Conservation (phyloP, 2,329 filamentous ascomycete genomes). For the Pestalotiopsis sp. region DNA sequence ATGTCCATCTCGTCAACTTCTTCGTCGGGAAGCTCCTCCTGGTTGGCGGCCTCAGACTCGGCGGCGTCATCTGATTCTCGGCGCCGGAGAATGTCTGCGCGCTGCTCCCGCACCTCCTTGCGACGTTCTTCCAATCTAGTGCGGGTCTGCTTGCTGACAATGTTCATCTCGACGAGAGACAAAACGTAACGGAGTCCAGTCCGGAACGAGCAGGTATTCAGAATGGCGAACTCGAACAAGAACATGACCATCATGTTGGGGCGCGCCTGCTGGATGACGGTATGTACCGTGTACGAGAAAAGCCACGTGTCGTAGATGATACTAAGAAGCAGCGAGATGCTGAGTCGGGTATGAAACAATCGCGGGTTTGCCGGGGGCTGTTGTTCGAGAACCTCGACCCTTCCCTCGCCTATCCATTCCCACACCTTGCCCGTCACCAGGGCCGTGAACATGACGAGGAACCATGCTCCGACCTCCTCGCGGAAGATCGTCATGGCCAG, state of each 20-base stretch:
- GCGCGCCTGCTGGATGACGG: conserved; percentile 83
- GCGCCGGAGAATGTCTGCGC: conserved; percentile 52
- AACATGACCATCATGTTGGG: conserved; percentile 99
- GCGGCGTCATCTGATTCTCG: conserved; percentile 48
- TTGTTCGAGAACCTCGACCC: conserved; percentile 93
- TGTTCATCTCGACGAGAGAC: conserved; percentile 74
- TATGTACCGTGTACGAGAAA: conserved; percentile 78
- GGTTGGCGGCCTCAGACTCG: conserved; percentile 48
- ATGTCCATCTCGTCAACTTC: conserved; percentile 92
- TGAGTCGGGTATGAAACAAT: conserved; percentile 83
- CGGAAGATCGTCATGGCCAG: conserved; percentile 98
- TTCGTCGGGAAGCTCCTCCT: conserved; percentile 60
- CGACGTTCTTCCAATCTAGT: conserved; percentile 70
- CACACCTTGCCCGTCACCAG: conserved; percentile 90
- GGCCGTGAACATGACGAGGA: conserved; percentile 93
- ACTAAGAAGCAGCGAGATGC: conserved; percentile 77
- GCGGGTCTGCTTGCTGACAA: conserved; percentile 74
- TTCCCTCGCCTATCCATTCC: conserved; percentile 96
- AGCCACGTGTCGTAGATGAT: conserved; percentile 79
- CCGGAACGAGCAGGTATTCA: conserved; percentile 78
- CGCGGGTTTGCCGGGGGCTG: conserved; percentile 88
- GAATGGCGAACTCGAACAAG: conserved; percentile 92
- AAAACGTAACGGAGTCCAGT: conserved; percentile 79
- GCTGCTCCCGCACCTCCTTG: conserved; percentile 65
- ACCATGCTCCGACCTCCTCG: conserved; percentile 92